Percentiles rank a stretch among this genome's conserved stretches.
Conservation (phyloP, 2,329 filamentous ascomycete genomes). For the Ceratocystis lukuohia region DNA sequence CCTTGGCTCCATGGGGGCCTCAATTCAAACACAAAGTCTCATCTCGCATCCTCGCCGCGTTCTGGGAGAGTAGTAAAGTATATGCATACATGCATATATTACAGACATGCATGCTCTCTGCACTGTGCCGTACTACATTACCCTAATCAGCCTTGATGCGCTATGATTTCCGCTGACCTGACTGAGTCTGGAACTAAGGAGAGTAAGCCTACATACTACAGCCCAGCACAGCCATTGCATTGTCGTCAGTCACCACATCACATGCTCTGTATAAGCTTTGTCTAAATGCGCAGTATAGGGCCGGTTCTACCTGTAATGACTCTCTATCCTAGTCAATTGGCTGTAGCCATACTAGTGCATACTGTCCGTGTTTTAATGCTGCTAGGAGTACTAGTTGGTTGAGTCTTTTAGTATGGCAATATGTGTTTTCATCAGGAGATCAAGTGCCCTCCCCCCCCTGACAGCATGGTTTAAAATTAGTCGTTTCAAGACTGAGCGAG, state of each 20-base stretch:
- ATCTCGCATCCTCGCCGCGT: background rate
- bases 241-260: too few relatives aligned
- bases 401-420: background rate
- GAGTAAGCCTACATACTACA: background rate
- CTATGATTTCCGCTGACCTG: background rate
- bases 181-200: background rate
- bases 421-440: background rate
- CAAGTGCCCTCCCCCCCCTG: background rate
- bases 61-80: background rate
- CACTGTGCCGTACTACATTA: slow-evolving; percentile 6
- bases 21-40: background rate
- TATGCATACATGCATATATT: background rate
- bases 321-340: background rate
- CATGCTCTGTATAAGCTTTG: too few relatives aligned
- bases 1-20: background rate
- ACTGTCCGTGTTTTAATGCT: too few relatives aligned
- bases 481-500: background rate
- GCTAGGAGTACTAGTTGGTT: background rate
- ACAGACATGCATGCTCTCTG: background rate
- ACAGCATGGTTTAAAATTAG: background rate
- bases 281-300: too few relatives aligned
- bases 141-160: background rate
- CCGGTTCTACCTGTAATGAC: too few relatives aligned
- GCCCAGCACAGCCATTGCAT: too few relatives aligned
- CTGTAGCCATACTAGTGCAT: background rate